Percentiles rank a stretch among this genome's conserved stretches.
phyloP scores from a whole-genome alignment of 176 grass and related monocot genomes.

The Hsuehochloa calcarea region DNA sequence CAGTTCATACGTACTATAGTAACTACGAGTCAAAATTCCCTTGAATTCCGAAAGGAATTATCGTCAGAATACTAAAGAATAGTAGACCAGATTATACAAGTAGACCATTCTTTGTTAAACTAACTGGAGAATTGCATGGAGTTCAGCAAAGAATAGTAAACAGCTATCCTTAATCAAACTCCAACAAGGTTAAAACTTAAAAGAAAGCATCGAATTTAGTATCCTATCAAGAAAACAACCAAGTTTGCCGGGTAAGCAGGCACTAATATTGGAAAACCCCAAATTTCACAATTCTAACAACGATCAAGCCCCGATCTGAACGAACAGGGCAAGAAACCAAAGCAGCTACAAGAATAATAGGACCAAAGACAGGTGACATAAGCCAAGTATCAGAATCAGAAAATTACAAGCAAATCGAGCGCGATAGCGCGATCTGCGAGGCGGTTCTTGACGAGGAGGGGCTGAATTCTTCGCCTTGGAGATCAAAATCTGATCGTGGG shows the following conservation, averaged over 20 bases:
- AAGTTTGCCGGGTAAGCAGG: background rate
- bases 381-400: background rate
- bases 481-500: slow-evolving; percentile 27
- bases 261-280: background rate
- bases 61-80: background rate
- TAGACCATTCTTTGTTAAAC: background rate
- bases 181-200: background rate
- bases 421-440: background rate
- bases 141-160: background rate
- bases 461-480: background rate
- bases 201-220: background rate
- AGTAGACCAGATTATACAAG: background rate
- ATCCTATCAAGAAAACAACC: background rate
- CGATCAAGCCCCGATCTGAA: background rate
- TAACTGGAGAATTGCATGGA: background rate
- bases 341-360: background rate
- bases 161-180: background rate
- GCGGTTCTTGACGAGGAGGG: background rate
- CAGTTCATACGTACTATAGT: background rate
- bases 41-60: background rate
- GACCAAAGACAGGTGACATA: background rate
- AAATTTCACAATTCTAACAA: background rate
- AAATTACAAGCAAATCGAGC: slow-evolving; percentile 10
- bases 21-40: background rate
- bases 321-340: background rate